phyloP scores from a whole-genome alignment of 257 asterid genomes.

The Linaria vulgaris region DNA sequence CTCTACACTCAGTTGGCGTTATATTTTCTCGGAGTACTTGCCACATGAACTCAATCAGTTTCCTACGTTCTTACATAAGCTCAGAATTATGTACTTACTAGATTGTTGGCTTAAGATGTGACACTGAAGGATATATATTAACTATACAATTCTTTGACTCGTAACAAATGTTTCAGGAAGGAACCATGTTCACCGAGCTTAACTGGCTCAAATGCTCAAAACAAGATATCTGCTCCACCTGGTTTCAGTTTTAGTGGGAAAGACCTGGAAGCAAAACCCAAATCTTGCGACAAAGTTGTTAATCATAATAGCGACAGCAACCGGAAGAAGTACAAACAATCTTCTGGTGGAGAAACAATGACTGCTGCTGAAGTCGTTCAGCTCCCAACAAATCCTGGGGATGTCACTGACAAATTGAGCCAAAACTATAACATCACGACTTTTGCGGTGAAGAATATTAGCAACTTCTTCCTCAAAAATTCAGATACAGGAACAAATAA shows the following conservation, averaged over 20 bases:
- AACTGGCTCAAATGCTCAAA: conserved; percentile 21
- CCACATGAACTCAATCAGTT: not conserved
- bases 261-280: conserved; percentile 26
- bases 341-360: conserved; percentile 21
- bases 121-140: too few relatives aligned
- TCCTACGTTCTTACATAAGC: not conserved
- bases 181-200: conserved; percentile 25
- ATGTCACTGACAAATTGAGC: too few relatives aligned
- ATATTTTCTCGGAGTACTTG: not conserved
- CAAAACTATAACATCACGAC: too few relatives aligned
- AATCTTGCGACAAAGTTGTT: conserved; percentile 16
- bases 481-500: not conserved
- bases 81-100: not conserved
- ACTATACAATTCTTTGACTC: conserved; percentile 21
- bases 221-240: conserved; percentile 12
- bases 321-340: conserved; percentile 17
- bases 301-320: conserved; percentile 7
- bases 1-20: not conserved
- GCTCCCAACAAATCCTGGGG: too few relatives aligned
- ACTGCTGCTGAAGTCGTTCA: too few relatives aligned
- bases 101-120: too few relatives aligned
- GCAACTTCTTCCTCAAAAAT: too few relatives aligned
- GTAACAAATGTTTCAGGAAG: conserved; percentile 43
- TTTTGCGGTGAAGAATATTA: too few relatives aligned
- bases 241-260: conserved; percentile 4